Percentiles rank a stretch among this genome's conserved stretches.
Conservation (phyloP, 108 stramenopile genomes). For the Cyclostephanos tholiformis region DNA sequence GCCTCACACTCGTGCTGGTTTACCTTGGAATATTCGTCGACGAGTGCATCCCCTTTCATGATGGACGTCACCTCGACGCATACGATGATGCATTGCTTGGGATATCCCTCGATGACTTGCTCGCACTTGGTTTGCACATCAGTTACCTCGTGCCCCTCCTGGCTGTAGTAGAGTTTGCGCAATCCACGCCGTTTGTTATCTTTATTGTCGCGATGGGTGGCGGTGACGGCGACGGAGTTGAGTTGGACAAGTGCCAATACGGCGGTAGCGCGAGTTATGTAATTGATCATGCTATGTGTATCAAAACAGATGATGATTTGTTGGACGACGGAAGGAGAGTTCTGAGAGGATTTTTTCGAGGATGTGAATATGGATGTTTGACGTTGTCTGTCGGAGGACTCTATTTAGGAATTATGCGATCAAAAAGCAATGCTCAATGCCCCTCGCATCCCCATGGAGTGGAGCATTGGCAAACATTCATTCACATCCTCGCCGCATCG, state of each 20-base stretch:
- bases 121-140: constrained; percentile 1
- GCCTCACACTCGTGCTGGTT: constrained; percentile 6
- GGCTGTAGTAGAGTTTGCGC: constrained; percentile 1
- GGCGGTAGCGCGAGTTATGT: background rate
- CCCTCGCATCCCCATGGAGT: background rate
- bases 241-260: background rate
- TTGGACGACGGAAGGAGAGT: no score
- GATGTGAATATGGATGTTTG: no score
- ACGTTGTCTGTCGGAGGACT: no score
- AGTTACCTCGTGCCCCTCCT: background rate
- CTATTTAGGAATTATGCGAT: no score
- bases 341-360: no score
- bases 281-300: background rate
- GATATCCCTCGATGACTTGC: background rate
- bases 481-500: no score
- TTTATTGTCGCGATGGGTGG: background rate
- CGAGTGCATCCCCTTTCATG: background rate
- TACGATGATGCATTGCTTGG: background rate
- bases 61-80: constrained; percentile 8
- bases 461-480: no score
- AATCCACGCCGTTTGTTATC: background rate
- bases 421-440: no score
- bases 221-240: background rate
- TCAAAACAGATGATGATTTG: no score
- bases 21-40: background rate